These are phyloP conservation scores for Auricularia sp. DNA, from an alignment of 768 basidiomycete species.

Conservation along the genomic window DNA sequence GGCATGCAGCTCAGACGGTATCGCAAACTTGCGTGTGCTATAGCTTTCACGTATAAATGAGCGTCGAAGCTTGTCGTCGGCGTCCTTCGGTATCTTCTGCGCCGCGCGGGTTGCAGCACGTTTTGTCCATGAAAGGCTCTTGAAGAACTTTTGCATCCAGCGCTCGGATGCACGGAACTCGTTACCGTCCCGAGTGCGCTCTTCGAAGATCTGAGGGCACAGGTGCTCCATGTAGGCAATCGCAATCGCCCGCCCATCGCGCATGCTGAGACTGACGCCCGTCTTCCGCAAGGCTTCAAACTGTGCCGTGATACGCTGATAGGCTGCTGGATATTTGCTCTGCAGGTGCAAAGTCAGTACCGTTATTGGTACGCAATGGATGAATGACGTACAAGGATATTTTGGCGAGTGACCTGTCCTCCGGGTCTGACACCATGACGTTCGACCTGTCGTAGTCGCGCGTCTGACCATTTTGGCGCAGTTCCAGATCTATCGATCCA, in stretches of 20 bases:
- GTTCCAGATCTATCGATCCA: background rate
- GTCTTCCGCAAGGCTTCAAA: background rate
- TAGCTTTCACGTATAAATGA: conserved; percentile 16
- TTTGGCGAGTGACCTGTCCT: background rate
- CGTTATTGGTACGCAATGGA: background rate
- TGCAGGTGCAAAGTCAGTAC: background rate
- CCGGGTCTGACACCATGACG: background rate
- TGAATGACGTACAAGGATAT: background rate
- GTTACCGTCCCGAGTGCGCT: background rate
- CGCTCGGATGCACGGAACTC: background rate
- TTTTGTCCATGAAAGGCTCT: background rate
- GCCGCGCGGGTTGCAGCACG: background rate
- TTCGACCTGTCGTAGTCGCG: background rate
- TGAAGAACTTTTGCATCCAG: background rate
- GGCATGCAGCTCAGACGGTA: conserved; percentile 19
- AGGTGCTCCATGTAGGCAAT: background rate
- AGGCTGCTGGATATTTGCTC: background rate
- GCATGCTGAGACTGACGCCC: background rate
- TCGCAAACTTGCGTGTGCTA: conserved; percentile 16
- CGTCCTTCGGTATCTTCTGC: background rate
- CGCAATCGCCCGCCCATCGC: background rate
- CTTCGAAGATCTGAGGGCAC: background rate
- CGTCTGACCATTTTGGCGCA: background rate
- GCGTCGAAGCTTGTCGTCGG: conserved; percentile 2
- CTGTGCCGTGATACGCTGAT: background rate